Evolutionary conservation across 1,139 yeast genomes (phyloP), one percentile per base, ranked within the genome.

Genomic region (Yamadazyma triangularis): DNA sequence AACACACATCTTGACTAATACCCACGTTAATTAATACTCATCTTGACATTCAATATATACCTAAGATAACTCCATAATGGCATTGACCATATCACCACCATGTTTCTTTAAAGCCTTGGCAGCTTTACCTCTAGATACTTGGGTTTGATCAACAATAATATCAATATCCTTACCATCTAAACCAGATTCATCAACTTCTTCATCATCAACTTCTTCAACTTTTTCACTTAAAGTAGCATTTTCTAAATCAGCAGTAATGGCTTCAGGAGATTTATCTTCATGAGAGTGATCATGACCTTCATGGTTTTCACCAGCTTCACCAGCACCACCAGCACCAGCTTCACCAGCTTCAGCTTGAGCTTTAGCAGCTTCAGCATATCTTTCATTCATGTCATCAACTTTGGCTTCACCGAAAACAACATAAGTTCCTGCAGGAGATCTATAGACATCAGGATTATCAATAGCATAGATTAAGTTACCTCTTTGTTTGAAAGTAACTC

Each of bases 341-440:
- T 50, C 53, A 29, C 47, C 52, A 39, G 55, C 60, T 44, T 81
- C 81, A 56, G 77, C 73, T 50, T 71, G 69, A 58, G 78, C 80
- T 48, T 86, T 85, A 56, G 79, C 82, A 61, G 78, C 80, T 61
- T 75, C 80, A 47, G 79, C 79, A 51, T 73, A 70, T 75, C 88
- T 80, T 68, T 83, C 79, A 70, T 80, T 79, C 66, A 84, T 68
- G 70, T 87, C 94, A 62, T 88, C 96, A 49, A 86, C 85, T 78
- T 87, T 86, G 60, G 96, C 95, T 70, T 89, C 97, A 68, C 98
- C 98, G 54, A 91, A 89, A 47, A 91, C 96, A 53, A 91, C 81
- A 73, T 84, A 91, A 52, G 95, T 81, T 60, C 96, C 96, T 56
- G 95, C 93, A 51, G 83, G 75, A 45, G 95, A 81, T 70, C 77